Conservation (phyloP, 345 rosid species). For the Sisymbrium altissimum region DNA sequence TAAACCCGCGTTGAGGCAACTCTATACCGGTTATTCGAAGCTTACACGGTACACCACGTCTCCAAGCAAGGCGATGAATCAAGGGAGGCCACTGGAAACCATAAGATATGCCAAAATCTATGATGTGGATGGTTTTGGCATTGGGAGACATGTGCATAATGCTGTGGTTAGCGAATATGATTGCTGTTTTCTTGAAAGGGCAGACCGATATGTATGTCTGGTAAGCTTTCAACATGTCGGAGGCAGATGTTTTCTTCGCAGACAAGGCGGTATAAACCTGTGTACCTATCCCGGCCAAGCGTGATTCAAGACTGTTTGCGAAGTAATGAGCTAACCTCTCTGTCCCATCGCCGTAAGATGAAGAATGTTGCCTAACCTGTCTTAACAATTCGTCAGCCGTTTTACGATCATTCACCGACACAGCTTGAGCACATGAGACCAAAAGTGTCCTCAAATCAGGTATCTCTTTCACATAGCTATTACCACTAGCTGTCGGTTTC, state of each 20-base stretch:
- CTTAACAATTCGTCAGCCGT: conserved; percentile 59
- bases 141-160: conserved; percentile 36
- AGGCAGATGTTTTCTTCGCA: conserved; percentile 49
- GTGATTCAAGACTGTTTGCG: conserved; percentile 75
- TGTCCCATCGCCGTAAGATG: conserved; percentile 62
- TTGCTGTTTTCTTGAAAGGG: conserved; percentile 60
- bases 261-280: conserved; percentile 42
- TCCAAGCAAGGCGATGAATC: conserved; percentile 53
- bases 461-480: conserved; percentile 34
- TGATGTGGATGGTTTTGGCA: conserved; percentile 60
- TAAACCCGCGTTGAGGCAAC: conserved; percentile 71
- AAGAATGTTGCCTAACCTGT: conserved; percentile 67
- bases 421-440: conserved; percentile 77
- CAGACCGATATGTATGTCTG: conserved; percentile 42
- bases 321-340: conserved; percentile 82
- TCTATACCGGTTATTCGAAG: conserved; percentile 86
- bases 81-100: conserved; percentile 87
- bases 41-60: conserved; percentile 57
- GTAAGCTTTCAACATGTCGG: conserved; percentile 60
- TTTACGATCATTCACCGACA: conserved; percentile 52
- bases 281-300: conserved; percentile 54
- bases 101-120: conserved; percentile 76
- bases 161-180: conserved; percentile 50
- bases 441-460: conserved; percentile 71
- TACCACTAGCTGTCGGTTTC: conserved; percentile 24